Base-by-base conservation (phyloP, 768 basidiomycete species). In the Tephrocybe sp. region DNA sequence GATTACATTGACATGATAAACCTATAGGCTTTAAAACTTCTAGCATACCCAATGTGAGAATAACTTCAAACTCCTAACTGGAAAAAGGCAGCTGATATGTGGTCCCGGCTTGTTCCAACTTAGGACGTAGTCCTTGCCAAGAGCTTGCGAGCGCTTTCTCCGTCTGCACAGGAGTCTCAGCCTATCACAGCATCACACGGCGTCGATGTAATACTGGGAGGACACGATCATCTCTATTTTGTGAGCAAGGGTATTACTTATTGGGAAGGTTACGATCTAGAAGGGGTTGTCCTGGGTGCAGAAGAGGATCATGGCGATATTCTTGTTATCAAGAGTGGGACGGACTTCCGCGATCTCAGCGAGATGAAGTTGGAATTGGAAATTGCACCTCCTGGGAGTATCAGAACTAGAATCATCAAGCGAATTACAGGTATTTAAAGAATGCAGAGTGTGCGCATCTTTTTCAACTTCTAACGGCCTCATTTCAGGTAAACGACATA, bases 141-240 rank as follows among this genome's bases (percentile, higher is more conserved):
- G 63, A 73, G 76, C n/a, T 56, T 90, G 2, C 61, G 76, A 19
- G 85, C 85, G 0, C 67, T 75, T 17, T 83, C 86, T 4, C 81
- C 87, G 1, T 68, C 74, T 11, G 73, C 71, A 14, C 85, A 84
- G 61, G 45, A 69, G 30, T 52, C 53, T 3, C 60, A 59, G 4
- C 58, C 78, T 1, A 73, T 87, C 36, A 69, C 69, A 16, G 64
- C 68, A 38, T 63, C 72, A 40, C 92, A 96, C 55, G 93, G 93
- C 5, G 85, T 85, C 2, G 93, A 95, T 61, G 68, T 94, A 20
- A 66, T 95, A 35, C 77, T 95, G 2, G 93, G 93, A 4, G 93
- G 93, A 2, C 93, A 96, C 60, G 93, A 96, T 62, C 93, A 96
- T 55, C 70, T 87, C 3, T 92, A 90, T 68, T 92, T 80, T 62